Conservation (phyloP, 2,329 filamentous ascomycete genomes). For the Cordyceps fumosorosea region DNA sequence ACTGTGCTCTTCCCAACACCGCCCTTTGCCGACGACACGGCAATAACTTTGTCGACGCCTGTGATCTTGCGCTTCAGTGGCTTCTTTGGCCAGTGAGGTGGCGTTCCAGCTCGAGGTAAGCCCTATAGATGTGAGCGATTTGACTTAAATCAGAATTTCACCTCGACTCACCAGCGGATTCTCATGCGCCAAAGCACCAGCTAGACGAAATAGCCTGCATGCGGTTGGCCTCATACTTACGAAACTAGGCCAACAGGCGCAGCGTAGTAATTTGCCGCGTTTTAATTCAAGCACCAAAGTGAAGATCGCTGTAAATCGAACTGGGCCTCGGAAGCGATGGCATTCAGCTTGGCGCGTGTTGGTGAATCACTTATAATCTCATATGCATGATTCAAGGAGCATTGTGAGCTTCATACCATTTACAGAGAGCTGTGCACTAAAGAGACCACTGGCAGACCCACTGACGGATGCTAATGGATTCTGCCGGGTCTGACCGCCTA, state of each 20-base stretch:
- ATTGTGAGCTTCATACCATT: not conserved
- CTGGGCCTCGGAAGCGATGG: not conserved
- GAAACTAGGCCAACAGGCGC: not conserved
- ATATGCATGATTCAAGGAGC: not conserved
- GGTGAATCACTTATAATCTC: not conserved
- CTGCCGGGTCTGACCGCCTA: conserved; percentile 45
- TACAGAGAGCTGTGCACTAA: not conserved
- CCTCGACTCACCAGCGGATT: conserved; percentile 66
- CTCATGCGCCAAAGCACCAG: conserved; percentile 54
- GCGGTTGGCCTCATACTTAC: conserved; percentile 31
- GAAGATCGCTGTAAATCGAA: not conserved
- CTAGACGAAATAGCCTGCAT: conserved; percentile 29
- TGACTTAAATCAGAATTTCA: not conserved
- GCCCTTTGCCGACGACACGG: conserved; percentile 95
- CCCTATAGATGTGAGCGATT: conserved; percentile 48
- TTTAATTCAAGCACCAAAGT: not conserved
- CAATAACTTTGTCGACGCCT: conserved; percentile 84
- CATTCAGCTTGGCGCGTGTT: not conserved
- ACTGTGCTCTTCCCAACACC: conserved; percentile 98
- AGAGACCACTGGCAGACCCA: not conserved
- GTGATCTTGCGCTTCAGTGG: conserved; percentile 75
- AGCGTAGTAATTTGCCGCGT: no score
- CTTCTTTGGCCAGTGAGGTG: conserved; percentile 57
- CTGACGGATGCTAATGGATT: conserved; percentile 19
- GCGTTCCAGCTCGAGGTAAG: conserved; percentile 66